phyloP scores from a whole-genome alignment of 106 monocot species.

The Dioscorea dumetorum region DNA sequence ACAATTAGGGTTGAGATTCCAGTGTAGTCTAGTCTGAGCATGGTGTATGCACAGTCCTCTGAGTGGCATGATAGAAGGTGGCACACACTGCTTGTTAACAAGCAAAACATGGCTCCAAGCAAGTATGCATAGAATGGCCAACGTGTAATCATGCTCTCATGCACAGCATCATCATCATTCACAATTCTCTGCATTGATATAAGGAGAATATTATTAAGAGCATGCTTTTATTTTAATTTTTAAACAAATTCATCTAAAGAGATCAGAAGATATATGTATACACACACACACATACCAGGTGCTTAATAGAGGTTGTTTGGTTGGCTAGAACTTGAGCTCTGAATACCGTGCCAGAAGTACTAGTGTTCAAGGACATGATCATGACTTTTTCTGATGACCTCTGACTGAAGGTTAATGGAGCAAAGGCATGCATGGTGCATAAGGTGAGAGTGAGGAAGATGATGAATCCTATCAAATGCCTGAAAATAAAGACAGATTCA shows the following conservation, averaged over 20 bases:
- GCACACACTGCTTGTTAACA: slow-evolving; percentile 12
- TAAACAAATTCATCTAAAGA: background rate
- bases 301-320: background rate
- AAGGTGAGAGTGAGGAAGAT: background rate
- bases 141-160: slow-evolving; percentile 1
- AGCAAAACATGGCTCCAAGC: slow-evolving; percentile 11
- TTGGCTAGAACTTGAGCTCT: background rate
- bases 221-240: background rate
- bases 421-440: background rate
- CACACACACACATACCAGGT: too few species aligned
- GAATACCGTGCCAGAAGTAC: too few species aligned
- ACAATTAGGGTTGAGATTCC: slow-evolving; percentile 14
- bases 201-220: background rate
- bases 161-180: too few species aligned
- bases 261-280: background rate
- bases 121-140: slow-evolving; percentile 13
- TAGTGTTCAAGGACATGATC: too few species aligned
- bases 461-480: slow-evolving; percentile 1
- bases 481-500: background rate
- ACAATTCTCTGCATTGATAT: background rate
- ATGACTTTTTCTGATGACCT: too few species aligned
- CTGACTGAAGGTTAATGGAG: background rate
- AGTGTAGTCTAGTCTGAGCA: slow-evolving; percentile 15
- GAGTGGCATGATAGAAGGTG: slow-evolving; percentile 16
- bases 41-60: slow-evolving; percentile 1